Conservation (phyloP, 805 yeast genomes). For the Teunomyces atbi region DNA sequence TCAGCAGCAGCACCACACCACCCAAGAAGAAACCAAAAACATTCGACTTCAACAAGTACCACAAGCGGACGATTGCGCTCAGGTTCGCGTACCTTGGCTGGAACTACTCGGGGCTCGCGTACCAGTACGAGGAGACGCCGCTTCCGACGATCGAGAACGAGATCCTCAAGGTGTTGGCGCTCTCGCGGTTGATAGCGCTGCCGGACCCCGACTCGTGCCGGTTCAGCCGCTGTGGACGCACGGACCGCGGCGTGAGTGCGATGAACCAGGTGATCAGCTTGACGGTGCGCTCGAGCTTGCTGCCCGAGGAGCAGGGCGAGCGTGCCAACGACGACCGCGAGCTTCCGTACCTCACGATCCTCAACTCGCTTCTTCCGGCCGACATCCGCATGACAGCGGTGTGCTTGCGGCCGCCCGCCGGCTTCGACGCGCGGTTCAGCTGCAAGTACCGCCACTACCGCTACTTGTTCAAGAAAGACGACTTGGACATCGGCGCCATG, state of each 20-base stretch:
- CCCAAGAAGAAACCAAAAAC: conserved; percentile 32
- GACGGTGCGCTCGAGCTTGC: conserved; percentile 65
- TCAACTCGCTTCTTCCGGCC: conserved; percentile 75
- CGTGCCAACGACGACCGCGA: conserved; percentile 62
- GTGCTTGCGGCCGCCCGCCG: conserved; percentile 76
- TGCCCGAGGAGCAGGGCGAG: conserved; percentile 59
- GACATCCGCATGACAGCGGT: conserved; percentile 83
- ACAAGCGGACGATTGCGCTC: conserved; percentile 71
- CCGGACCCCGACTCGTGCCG: conserved; percentile 59
- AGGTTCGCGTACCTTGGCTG: conserved; percentile 89
- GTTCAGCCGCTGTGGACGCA: conserved; percentile 91
- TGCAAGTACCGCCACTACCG: conserved; percentile 84
- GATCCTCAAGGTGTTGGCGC: conserved; percentile 67
- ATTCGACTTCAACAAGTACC: conserved; percentile 65
- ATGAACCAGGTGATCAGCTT: conserved; percentile 91
- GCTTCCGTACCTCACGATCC: conserved; percentile 68
- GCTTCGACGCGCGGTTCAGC: conserved; percentile 90
- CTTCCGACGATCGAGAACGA: conserved; percentile 84
- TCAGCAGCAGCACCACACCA: not conserved
- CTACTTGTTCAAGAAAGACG: conserved; percentile 62
- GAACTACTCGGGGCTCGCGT: conserved; percentile 89
- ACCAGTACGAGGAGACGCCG: conserved; percentile 72
- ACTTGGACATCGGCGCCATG: conserved; percentile 68
- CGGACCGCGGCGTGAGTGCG: conserved; percentile 97
- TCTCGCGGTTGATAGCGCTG: conserved; percentile 62